Evolutionary conservation across 164 flowering plant genomes (phyloP), one percentile per base, ranked within the genome.

Genomic region (Dillenia suffruticosa): DNA sequence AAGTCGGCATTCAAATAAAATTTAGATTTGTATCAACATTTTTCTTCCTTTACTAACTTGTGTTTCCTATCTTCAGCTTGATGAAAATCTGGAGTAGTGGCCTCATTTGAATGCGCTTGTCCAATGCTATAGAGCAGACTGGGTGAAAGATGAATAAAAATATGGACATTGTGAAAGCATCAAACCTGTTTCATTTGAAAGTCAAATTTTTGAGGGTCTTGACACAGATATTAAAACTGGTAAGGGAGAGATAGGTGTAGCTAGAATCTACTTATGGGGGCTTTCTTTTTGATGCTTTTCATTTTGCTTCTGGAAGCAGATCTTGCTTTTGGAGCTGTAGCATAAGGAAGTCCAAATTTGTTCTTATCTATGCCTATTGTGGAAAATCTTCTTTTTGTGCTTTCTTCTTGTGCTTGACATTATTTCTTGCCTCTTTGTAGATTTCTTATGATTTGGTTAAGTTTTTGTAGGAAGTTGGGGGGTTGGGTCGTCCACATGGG

Each of bases 141-240:
- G 96, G 96, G 88, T 94, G 4, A 91, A 91, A 64, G 96, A 94
- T 77, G 96, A 82, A 16, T 76, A 57, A 76, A 94, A 94, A 83
- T 91, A 94, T 78, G 99, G 99, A 49, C 96, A 82, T 63, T 94
- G 84, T 71, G 96, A 94, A 64, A 81, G 84, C 73, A 66, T 82
- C 45, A 64, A 76, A 55, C 79, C 84, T 12, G 44, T 70, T 55
- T 65, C 79, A 16, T 89, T 91, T 67, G 84, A 80, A 54, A 91
- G 70, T 79, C 99, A 94, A 63, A 84, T 89, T 65, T 94, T 82
- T 75, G 99, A 94, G 76, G 99, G 93, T 32, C 96, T 96, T 63
- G 97, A 94, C 63, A 94, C 99, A 17, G 99, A 94, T 68, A 78
- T 88, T 51, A 97, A 94, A 82, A 94, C 96, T 64, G 99, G 99